Evolutionary conservation across 176 grass and related monocot genomes (phyloP).

Genomic region (Ensete ventricosum): DNA sequence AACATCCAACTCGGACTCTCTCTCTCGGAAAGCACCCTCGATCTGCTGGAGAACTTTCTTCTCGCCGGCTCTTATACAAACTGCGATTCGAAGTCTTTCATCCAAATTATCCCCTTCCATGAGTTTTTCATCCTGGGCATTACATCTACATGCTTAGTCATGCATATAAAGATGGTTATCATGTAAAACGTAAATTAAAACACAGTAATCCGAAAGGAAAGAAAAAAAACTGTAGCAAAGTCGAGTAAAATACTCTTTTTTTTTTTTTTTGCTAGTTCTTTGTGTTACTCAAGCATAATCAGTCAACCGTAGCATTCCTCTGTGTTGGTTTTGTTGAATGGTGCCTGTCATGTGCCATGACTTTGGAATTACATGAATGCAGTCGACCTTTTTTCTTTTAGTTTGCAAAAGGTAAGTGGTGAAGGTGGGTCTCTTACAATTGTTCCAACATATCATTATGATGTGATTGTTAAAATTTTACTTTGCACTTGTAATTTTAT

Average conservation of each 20-base stretch:
- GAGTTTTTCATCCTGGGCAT: constrained; percentile 70
- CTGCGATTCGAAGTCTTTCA: constrained; percentile 45
- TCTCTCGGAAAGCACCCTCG: constrained; percentile 63
- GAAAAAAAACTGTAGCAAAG: no score
- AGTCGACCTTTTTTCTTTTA: no score
- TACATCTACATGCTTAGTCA: background rate
- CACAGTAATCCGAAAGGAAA: background rate
- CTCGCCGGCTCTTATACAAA: constrained; percentile 63
- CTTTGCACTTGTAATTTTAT: background rate
- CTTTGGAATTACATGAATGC: background rate
- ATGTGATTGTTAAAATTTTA: background rate
- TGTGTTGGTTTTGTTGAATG: background rate
- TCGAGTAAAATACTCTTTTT: no score
- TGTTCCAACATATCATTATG: no score
- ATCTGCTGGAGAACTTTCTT: constrained; percentile 86
- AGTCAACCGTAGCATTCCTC: background rate
- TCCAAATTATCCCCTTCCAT: constrained; percentile 36
- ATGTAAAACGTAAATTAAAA: background rate
- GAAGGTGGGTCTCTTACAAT: no score
- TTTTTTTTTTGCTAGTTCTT: background rate
- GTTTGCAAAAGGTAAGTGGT: no score
- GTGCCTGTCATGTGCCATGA: background rate
- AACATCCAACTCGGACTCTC: constrained; percentile 67
- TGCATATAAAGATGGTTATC: background rate
- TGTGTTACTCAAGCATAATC: background rate